Base-by-base conservation (phyloP, 352 stramenopile species). In the Globisporangium radiosum region DNA sequence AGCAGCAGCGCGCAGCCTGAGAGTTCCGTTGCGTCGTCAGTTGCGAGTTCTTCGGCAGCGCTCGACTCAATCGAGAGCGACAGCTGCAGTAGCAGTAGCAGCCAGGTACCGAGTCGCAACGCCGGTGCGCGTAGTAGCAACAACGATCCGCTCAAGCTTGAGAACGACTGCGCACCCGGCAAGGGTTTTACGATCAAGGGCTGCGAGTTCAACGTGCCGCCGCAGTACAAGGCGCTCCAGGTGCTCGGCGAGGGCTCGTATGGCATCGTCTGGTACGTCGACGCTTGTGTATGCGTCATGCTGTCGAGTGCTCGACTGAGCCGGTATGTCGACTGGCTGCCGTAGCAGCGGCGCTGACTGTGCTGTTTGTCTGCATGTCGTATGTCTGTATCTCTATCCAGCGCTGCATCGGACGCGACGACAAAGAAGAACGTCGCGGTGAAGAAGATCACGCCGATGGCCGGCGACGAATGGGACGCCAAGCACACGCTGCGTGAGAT, bases 381-480 rank as follows among this genome's bases (percentile, higher is more conserved):
- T 33, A 33, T 3, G 25, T 33, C 25, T 33, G 25, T 49, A 11
- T 55, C 6, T 56, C 1, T 38, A 70, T 57, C 45, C 48, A 89
- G 81, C 52, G 82, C 81, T 7, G 89, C 88, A 25, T 85, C 73
- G 1, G 86, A 97, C 56, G 73, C 73, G 4, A 68, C 72, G 10
- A 85, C 71, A n/a, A 82, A 87, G 48, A 70, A 78, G 57, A 89
- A 88, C 44, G 83, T 97, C 7, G 92, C 92, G 1, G 95, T 98
- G 71, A 98, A 98, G 68, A 97, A 97, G 67, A 95, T 96, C 60
- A 92, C 79, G 38, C 90, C 89, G 9, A 98, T 98, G 88, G 87
- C 88, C 9, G 80, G 88, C 13, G 82, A 93, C 47, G 81, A 93
- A 52, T 92, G 82, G 69, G 85, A 96, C 56, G 89, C 87, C 48